Evolutionary conservation across 148 eudicot genomes (phyloP).

Genomic region (Amaranthus cruentus): DNA sequence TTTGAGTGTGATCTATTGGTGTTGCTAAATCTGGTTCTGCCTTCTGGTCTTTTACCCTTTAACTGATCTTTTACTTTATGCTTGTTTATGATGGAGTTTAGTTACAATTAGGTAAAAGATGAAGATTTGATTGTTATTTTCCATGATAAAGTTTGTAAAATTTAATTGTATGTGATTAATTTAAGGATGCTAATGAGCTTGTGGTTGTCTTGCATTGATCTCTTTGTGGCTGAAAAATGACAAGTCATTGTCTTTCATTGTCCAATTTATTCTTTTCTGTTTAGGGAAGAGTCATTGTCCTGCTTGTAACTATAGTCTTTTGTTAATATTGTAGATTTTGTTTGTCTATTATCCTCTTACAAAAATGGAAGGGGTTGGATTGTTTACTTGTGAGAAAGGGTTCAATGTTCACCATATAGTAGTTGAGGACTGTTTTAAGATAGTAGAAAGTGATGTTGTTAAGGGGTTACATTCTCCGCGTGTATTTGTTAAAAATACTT

Average conservation of each 20-base stretch:
- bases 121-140: background rate
- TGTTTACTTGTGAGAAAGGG: background rate
- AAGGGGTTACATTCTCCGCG: background rate
- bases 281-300: background rate
- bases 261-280: background rate
- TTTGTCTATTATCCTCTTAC: background rate
- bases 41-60: constrained; percentile 5
- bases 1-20: background rate
- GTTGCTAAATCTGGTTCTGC: constrained; percentile 1
- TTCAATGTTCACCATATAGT: background rate
- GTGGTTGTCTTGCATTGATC: constrained; percentile 4
- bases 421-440: background rate
- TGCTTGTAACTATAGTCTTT: background rate
- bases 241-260: background rate
- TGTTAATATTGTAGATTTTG: background rate
- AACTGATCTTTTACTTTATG: background rate
- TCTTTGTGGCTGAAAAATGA: background rate
- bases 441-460: background rate
- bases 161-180: background rate
- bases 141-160: background rate
- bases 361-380: background rate
- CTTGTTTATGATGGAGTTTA: background rate
- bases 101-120: background rate
- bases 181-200: constrained; percentile 6
- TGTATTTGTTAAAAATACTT: too few relatives aligned